Base-by-base conservation (phyloP, 2,329 filamentous ascomycete species). In the Rachicladosporium sp. region DNA sequence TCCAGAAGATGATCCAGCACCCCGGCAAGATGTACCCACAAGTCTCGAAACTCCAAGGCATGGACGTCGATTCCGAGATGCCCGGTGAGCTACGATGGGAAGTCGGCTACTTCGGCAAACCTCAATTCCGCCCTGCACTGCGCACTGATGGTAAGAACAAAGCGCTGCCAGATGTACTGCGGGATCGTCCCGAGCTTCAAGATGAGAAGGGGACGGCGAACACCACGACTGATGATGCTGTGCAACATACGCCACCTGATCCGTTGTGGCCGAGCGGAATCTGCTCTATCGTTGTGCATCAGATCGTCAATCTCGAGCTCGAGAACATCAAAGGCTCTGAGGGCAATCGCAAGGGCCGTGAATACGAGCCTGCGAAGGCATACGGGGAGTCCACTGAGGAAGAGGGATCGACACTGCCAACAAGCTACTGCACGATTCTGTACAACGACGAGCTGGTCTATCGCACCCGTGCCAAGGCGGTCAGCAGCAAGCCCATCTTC, bases 241-340 rank as follows among this genome's bases (percentile, higher is more conserved):
- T 93, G 2, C 75, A 82, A 33, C 82, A 86, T 55, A 96, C 88
- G 0, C 91, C 91, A 4, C 89, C 89, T 0, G 89, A 96, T 57
- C 89, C 89, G n/a, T 71, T 94, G 5, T 96, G 87, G 86, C 91
- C 89, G 1, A 93, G 82, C 50, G 91, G 91, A 42, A 70, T 98
- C 12, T 78, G 89, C 56, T 87, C 81, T 51, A 63, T 96, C 30
- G 73, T 96, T 33, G 73, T 96, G 19, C 89, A 96, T 56, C 89
- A 96, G 59, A 93, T 96, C 48, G 88, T 95, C 49, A 93, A 91
- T 45, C 72, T 98, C 6, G 87, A 95, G 60, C 69, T 95, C n/a
- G 79, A 83, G 43, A 89, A 95, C 49, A 76, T 93, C 58, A 86
- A 91, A 56, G 89, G 89, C 1, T 91, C 80, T 9, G 64, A 78